Conservation (phyloP, 805 yeast genomes). For the Metschnikowia chrysomelidarum region DNA sequence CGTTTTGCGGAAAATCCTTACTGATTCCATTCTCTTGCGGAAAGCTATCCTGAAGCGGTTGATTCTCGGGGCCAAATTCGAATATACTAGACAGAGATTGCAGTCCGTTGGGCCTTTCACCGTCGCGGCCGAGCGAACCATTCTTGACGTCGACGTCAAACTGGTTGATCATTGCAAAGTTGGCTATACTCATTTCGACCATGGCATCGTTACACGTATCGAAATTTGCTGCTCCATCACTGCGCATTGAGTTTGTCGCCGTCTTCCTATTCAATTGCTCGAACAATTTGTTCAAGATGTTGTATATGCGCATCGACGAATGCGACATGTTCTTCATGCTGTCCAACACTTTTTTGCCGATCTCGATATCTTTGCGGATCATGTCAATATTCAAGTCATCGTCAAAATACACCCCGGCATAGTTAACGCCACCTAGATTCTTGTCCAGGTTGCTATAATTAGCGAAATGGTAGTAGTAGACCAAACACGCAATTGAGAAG, state of each 20-base stretch:
- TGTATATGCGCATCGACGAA: constrained; percentile 79
- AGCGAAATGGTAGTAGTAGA: constrained; percentile 69
- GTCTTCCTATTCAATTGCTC: constrained; percentile 76
- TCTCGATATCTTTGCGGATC: constrained; percentile 70
- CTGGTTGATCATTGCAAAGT: constrained; percentile 30
- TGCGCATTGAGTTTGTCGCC: constrained; percentile 40
- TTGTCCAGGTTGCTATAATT: constrained; percentile 28
- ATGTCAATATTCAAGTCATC: constrained; percentile 51
- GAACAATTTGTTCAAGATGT: constrained; percentile 73
- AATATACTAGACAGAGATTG: constrained; percentile 1
- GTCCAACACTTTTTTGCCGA: constrained; percentile 73
- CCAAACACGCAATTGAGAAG: constrained; percentile 83
- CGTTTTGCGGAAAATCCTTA: no score
- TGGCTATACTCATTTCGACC: constrained; percentile 26
- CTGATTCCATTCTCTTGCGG: no score
- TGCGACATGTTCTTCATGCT: constrained; percentile 68
- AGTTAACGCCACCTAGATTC: constrained; percentile 32
- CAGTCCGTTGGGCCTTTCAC: background rate
- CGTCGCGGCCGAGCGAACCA: background rate
- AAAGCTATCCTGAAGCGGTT: no score
- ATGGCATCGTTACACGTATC: constrained; percentile 16
- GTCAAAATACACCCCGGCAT: constrained; percentile 45
- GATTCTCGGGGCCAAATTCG: constrained; percentile 2
- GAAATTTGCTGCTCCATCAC: constrained; percentile 12
- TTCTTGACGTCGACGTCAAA: constrained; percentile 12